phyloP scores from a whole-genome alignment of 768 basidiomycete genomes.

The Suillus spraguei region DNA sequence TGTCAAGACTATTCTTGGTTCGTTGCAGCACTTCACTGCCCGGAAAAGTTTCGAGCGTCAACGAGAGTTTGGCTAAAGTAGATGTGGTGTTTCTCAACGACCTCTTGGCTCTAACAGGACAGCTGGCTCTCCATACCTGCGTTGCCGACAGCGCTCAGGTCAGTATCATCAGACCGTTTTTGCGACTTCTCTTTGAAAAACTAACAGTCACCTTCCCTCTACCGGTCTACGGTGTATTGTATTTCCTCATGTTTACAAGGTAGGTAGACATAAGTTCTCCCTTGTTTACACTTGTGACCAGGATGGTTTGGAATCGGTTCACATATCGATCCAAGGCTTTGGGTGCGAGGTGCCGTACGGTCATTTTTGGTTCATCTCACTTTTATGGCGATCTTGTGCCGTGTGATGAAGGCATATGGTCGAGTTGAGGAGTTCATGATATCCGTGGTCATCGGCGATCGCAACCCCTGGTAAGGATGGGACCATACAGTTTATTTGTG shows the following conservation, averaged over 20 bases:
- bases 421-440: background rate
- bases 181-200: background rate
- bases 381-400: background rate
- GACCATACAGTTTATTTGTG: background rate
- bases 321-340: background rate
- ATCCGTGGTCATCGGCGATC: background rate
- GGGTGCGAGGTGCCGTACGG: background rate
- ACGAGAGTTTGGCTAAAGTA: background rate
- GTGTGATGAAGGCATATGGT: background rate
- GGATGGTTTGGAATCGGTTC: background rate
- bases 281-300: background rate
- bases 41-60: background rate
- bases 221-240: background rate
- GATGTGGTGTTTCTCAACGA: constrained; percentile 2
- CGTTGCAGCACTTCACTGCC: background rate
- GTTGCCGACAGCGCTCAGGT: background rate
- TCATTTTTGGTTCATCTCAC: background rate
- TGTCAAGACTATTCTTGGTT: background rate
- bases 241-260: background rate
- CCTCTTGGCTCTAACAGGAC: background rate
- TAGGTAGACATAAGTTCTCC: background rate
- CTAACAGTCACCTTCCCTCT: background rate
- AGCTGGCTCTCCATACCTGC: background rate
- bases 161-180: background rate
- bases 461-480: background rate